Evolutionary conservation across 1,284 basidiomycete genomes (phyloP).

Genomic region (Leccinum ponderosum): DNA sequence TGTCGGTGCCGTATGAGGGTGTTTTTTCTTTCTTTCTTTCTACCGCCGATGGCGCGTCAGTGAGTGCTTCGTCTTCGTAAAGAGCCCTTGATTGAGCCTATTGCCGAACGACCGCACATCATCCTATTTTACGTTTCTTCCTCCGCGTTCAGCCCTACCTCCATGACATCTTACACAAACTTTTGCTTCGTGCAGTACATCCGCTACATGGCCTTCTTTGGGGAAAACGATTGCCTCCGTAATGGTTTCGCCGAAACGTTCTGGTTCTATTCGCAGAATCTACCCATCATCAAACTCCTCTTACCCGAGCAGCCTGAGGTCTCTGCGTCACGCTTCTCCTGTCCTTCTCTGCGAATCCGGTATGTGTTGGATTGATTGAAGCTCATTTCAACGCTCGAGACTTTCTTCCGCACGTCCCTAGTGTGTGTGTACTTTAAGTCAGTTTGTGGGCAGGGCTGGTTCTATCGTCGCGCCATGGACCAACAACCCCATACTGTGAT

Average conservation of each 20-base stretch:
- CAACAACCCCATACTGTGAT: too few relatives aligned
- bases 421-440: too few relatives aligned
- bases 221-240: conserved; percentile 52
- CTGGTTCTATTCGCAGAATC: conserved; percentile 78
- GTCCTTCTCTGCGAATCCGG: conserved; percentile 53
- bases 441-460: too few relatives aligned
- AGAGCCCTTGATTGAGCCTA: background rate
- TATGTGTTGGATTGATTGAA: conserved; percentile 47
- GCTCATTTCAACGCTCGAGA: conserved; percentile 55
- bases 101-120: conserved; percentile 74
- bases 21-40: conserved; percentile 57
- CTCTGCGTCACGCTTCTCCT: conserved; percentile 70
- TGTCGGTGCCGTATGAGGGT: conserved; percentile 46
- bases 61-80: conserved; percentile 46
- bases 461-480: too few relatives aligned
- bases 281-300: conserved; percentile 72
- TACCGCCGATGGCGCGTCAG: conserved; percentile 79
- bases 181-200: conserved; percentile 83
- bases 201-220: conserved; percentile 63
- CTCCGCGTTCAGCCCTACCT: conserved; percentile 69
- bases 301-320: conserved; percentile 69
- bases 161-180: conserved; percentile 75
- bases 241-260: conserved; percentile 77
- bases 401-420: conserved; percentile 58
- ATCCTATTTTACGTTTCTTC: conserved; percentile 81